Base-by-base conservation (phyloP, 495 filamentous ascomycete species). In the Annulohypoxylon stygium region DNA sequence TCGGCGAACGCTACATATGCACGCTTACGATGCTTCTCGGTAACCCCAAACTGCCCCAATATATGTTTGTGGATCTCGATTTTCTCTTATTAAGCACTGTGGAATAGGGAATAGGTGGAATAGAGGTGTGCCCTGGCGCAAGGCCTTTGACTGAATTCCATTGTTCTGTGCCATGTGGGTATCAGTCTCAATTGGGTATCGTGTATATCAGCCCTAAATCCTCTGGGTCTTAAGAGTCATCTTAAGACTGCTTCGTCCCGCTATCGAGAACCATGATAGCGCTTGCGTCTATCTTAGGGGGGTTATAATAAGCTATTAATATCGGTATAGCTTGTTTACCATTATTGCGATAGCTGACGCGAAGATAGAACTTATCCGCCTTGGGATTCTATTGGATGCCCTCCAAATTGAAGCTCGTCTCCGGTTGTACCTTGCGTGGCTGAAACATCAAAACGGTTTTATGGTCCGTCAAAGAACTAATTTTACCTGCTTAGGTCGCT, bases 131-230 rank as follows among this genome's bases (percentile, higher is more conserved):
- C 14, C 36, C 5, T 16, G 53, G 53, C 14, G 36, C n/a, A 36
- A 4, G 33, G 2, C 25, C 7, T 57, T 54, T 30, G 50, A 30
- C 8, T 53, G 11, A 20, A 55, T 57, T 33, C 53, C 33, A 57
- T 20, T 57, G 33, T 23, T 57, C 53, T 55, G 4, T 36, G 30
- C 16, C 34, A 14, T 57, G 14, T 37, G 53, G 53, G 53, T 57
- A 37, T 34, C 30, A 37, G 18, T 14, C 53, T 16, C 16, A 16
- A 37, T 57, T 57, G 8, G 53, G 53, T 57, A 37, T 57, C 53
- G 39, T 48, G 16, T 33, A 43, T 37, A 26, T 71, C 60, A 71
- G 69, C 59, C 69, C 54, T 71, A 58, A 34, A 57, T 66, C 59
- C 18, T 58, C 11, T 26, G 47, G 48, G n/a, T 58, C 7, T 20